These are phyloP conservation scores for Eucalyptus melliodora DNA, from an alignment of 345 rosid species.

Conservation along the genomic window DNA sequence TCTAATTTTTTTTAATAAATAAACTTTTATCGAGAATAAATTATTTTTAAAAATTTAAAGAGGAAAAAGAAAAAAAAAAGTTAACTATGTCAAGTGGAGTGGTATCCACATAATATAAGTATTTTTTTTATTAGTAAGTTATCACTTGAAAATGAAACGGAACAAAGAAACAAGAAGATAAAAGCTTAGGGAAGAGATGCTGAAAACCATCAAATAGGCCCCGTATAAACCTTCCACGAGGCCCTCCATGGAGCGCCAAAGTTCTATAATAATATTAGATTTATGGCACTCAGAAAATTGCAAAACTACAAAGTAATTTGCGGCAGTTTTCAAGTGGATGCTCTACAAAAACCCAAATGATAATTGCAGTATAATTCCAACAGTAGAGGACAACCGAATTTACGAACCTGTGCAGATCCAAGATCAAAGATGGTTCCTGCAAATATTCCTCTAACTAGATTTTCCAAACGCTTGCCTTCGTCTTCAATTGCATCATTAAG, in stretches of 20 bases:
- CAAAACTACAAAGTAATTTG: not conserved
- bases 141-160: not conserved
- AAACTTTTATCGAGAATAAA: not conserved
- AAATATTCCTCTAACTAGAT: conserved; percentile 73
- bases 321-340: not conserved
- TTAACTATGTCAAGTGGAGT: not conserved
- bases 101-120: not conserved
- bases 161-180: not conserved
- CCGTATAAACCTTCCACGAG: not conserved
- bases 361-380: not conserved
- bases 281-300: not conserved
- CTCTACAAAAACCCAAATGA: not conserved
- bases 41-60: not conserved
- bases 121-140: not conserved
- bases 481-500: conserved; percentile 72
- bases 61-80: not conserved
- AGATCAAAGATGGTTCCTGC: conserved; percentile 97
- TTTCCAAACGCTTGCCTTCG: conserved; percentile 50
- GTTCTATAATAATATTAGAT: not conserved
- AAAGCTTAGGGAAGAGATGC: not conserved
- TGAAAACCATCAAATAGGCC: not conserved
- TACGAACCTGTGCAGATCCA: conserved; percentile 80
- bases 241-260: not conserved
- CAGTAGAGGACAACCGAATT: not conserved
- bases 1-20: not conserved